These are phyloP conservation scores for Podila epicladia DNA, from an alignment of 192 early-diverging fungal species.

Conservation along the genomic window DNA sequence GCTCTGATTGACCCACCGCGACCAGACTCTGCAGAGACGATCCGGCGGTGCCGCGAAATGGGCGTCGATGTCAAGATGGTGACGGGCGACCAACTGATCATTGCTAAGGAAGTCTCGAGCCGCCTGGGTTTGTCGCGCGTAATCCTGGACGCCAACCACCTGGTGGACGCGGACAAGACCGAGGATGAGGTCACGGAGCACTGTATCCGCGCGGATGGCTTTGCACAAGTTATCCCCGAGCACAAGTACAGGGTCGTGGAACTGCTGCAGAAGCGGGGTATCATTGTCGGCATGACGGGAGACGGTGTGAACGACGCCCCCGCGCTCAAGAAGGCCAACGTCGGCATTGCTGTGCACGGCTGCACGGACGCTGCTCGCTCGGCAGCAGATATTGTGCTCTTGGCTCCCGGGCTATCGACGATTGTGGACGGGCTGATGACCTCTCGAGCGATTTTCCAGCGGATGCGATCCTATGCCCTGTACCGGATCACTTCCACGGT, in stretches of 20 bases:
- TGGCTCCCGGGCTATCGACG: constrained; percentile 89
- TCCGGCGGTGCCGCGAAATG: constrained; percentile 82
- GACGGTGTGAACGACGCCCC: constrained; percentile 99
- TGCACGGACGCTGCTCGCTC: constrained; percentile 96
- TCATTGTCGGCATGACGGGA: constrained; percentile 94
- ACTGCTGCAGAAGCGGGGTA: constrained; percentile 86
- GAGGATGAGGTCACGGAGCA: constrained; percentile 89
- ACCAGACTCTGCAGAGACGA: constrained; percentile 89
- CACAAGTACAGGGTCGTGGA: constrained; percentile 98
- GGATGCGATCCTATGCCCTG: constrained; percentile 93
- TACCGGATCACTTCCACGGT: constrained; percentile 97
- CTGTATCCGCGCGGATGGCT: constrained; percentile 90
- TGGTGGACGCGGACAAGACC: constrained; percentile 77
- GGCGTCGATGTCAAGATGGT: constrained; percentile 97
- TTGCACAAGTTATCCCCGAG: constrained; percentile 97
- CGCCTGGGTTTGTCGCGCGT: constrained; percentile 91
- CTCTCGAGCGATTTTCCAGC: constrained; percentile 94
- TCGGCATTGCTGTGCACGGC: constrained; percentile 95
- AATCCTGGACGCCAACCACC: constrained; percentile 88
- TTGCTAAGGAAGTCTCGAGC: constrained; percentile 90
- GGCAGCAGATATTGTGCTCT: constrained; percentile 95
- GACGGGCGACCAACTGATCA: constrained; percentile 95
- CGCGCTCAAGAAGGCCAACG: constrained; percentile 96
- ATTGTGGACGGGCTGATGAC: constrained; percentile 93
- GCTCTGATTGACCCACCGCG: constrained; percentile 91